phyloP scores from a whole-genome alignment of 805 yeast species.

The Suhomyces emberorum region DNA sequence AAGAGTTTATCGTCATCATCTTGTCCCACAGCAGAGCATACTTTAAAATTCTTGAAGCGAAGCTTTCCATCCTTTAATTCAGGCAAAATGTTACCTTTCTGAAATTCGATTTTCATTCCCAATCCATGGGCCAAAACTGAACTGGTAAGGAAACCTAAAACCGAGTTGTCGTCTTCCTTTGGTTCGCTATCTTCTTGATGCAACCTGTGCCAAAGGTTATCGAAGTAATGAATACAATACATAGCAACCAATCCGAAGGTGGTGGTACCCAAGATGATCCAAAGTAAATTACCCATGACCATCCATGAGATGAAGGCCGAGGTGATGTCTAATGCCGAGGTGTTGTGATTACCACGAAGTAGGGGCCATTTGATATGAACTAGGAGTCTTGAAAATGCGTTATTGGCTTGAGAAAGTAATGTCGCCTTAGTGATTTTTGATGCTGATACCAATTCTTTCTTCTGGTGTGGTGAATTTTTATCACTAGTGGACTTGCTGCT shows the following conservation, averaged over 20 bases:
- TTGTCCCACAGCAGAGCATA: conserved; percentile 7
- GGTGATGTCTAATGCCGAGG: conserved; percentile 44
- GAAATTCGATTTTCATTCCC: conserved; percentile 35
- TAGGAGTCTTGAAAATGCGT: conserved; percentile 28
- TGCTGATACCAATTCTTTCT: too few species aligned
- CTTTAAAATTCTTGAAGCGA: conserved; percentile 40
- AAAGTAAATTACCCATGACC: conserved; percentile 53
- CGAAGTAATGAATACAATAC: conserved; percentile 40
- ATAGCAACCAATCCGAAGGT: conserved; percentile 49
- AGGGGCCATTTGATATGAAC: conserved; percentile 48
- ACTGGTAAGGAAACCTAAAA: conserved; percentile 32
- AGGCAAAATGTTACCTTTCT: conserved; percentile 38
- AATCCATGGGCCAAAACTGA: conserved; percentile 39
- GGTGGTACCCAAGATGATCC: conserved; percentile 57
- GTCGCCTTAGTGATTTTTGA: conserved; percentile 11
- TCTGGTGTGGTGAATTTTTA: background rate
- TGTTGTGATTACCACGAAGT: conserved; percentile 46
- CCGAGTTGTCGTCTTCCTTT: conserved; percentile 18
- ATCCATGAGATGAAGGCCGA: conserved; percentile 57
- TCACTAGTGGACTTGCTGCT: too few species aligned
- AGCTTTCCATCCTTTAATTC: conserved; percentile 50
- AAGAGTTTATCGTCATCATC: conserved; percentile 10
- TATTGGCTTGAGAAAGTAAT: conserved; percentile 29
- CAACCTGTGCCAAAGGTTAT: conserved; percentile 22
- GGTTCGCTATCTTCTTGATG: conserved; percentile 18